Percentiles rank a stretch among this genome's conserved stretches.
phyloP scores from a whole-genome alignment of 305 asterid genomes.

The Plantago lanceolata region DNA sequence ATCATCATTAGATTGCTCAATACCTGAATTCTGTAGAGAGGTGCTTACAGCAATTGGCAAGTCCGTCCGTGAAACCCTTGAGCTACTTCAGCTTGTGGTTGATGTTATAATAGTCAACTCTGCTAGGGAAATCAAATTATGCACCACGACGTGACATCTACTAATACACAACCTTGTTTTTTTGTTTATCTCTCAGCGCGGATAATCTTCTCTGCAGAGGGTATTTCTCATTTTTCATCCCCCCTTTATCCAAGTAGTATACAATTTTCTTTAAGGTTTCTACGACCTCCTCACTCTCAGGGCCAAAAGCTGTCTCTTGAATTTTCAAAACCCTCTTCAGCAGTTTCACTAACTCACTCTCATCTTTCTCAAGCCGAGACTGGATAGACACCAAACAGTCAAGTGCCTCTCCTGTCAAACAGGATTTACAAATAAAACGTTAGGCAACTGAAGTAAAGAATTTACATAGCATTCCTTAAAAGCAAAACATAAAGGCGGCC shows the following conservation, averaged over 20 bases:
- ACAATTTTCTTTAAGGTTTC: slow-evolving; percentile 70
- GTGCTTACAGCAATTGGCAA: slow-evolving; percentile 11
- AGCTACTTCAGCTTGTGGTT: slow-evolving; percentile 8
- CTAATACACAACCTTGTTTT: slow-evolving; percentile 41
- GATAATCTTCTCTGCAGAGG: slow-evolving; percentile 65
- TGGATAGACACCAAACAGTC: slow-evolving; percentile 85
- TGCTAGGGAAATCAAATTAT: neutral
- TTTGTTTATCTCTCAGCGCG: slow-evolving; percentile 47
- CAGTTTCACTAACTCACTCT: slow-evolving; percentile 44
- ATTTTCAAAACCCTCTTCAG: slow-evolving; percentile 72
- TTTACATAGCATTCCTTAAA: neutral
- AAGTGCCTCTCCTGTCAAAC: slow-evolving; percentile 77
- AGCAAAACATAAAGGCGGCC: neutral
- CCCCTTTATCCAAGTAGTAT: slow-evolving; percentile 58
- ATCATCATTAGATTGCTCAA: slow-evolving; percentile 4
- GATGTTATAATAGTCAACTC: slow-evolving; percentile 9
- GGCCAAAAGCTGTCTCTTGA: slow-evolving; percentile 69
- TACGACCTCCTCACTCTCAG: slow-evolving; percentile 63
- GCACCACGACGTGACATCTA: slow-evolving; percentile 8
- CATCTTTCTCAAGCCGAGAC: slow-evolving; percentile 55
- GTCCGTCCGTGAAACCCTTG: slow-evolving; percentile 5
- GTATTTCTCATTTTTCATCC: slow-evolving; percentile 58
- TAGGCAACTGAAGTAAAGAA: neutral
- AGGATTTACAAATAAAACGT: slow-evolving; percentile 11
- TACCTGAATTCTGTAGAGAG: slow-evolving; percentile 19